Conservation (phyloP, 163 green algal species). For the Coccomyxa subellipsoidea region DNA sequence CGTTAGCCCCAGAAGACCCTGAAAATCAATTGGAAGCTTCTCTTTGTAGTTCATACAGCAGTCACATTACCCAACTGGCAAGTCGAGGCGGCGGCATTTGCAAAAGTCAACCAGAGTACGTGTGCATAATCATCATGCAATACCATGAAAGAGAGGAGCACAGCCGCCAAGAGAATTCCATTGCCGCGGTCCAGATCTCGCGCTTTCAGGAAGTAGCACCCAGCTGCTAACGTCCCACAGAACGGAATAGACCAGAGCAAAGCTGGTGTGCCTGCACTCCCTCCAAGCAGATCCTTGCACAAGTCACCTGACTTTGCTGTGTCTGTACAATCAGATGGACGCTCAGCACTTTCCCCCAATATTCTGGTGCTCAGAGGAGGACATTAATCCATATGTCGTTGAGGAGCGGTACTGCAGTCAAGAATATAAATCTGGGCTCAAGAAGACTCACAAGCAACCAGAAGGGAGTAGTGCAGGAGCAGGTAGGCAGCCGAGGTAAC, state of each 20-base stretch:
- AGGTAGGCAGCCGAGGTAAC: constrained; percentile 54
- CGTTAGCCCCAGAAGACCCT: constrained; percentile 47
- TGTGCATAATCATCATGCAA: background rate
- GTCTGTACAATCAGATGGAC: background rate
- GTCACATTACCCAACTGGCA: too few species aligned
- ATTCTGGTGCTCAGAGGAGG: too few species aligned
- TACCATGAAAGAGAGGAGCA: constrained; percentile 31
- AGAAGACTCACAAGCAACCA: constrained; percentile 60
- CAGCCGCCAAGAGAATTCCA: constrained; percentile 32
- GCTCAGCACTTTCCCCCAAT: background rate
- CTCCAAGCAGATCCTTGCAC: background rate
- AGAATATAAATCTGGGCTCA: background rate
- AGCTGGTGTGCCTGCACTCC: background rate
- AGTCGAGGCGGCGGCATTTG: too few species aligned
- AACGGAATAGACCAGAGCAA: background rate
- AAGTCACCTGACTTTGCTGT: constrained; percentile 1
- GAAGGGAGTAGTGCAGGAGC: constrained; percentile 73
- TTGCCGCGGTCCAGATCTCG: constrained; percentile 61
- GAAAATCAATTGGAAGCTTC: too few species aligned
- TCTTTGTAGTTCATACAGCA: too few species aligned
- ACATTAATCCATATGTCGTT: too few species aligned
- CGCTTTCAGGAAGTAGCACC: constrained; percentile 45
- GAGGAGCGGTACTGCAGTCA: background rate
- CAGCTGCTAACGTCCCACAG: background rate
- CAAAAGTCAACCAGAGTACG: too few species aligned